These are phyloP conservation scores for Cryptococcus floricola DNA, from an alignment of 1,284 basidiomycete species.

Conservation along the genomic window DNA sequence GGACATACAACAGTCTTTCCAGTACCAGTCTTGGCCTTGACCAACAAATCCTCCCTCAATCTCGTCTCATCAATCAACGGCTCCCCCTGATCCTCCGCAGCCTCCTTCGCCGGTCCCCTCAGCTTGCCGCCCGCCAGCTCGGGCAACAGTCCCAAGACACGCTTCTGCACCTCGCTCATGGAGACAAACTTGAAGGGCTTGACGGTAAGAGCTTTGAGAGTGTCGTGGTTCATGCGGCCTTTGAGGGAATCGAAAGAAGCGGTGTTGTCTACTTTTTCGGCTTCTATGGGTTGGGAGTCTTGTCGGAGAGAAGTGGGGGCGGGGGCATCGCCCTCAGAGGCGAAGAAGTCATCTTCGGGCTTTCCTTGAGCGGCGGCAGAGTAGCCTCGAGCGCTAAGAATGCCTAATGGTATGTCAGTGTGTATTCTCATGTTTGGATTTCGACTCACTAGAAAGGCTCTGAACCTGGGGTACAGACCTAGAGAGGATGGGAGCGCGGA, in stretches of 20 bases:
- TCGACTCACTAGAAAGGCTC: slow-evolving; percentile 6
- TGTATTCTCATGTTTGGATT: too few species aligned
- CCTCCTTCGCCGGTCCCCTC: slow-evolving; percentile 16
- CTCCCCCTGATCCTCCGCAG: slow-evolving; percentile 18
- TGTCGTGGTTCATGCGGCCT: slow-evolving; percentile 51
- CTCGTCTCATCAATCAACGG: background rate
- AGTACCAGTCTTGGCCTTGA: slow-evolving; percentile 79
- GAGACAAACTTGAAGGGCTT: slow-evolving; percentile 66
- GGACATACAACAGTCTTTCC: slow-evolving; percentile 70
- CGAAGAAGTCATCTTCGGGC: slow-evolving; percentile 20
- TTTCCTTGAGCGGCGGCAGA: slow-evolving; percentile 15
- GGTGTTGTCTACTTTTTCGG: slow-evolving; percentile 6
- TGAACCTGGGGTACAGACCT: background rate
- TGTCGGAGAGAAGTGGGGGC: background rate
- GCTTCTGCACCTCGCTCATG: slow-evolving; percentile 82
- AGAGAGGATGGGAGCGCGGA: background rate
- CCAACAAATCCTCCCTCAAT: slow-evolving; percentile 35
- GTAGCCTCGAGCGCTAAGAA: slow-evolving; percentile 15
- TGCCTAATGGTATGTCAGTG: slow-evolving; percentile 1
- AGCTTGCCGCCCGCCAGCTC: slow-evolving; percentile 43
- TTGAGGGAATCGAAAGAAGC: slow-evolving; percentile 53
- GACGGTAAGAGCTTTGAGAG: slow-evolving; percentile 62
- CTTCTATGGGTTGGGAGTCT: background rate
- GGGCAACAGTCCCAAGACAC: slow-evolving; percentile 63
- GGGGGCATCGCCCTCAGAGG: slow-evolving; percentile 1